These are phyloP conservation scores for Solidago caesia DNA, from an alignment of 129 eudicot genomes.

Conservation along the genomic window DNA sequence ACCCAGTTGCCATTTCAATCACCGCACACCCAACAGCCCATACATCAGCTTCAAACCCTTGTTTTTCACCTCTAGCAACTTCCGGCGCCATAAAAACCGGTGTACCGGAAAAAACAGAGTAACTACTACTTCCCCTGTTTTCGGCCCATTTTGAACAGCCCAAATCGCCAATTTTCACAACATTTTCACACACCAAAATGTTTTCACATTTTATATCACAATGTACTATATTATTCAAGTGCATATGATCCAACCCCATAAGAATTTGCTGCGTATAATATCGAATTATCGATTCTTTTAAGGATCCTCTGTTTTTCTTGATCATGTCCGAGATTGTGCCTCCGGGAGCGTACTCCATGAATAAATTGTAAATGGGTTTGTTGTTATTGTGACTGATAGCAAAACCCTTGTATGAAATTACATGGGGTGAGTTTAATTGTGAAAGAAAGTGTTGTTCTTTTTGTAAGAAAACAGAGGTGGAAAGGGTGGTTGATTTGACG, in stretches of 20 bases:
- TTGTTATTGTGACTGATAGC: slow-evolving; percentile 27
- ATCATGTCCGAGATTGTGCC: slow-evolving; percentile 62
- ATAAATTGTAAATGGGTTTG: slow-evolving; percentile 47
- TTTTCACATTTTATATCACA: slow-evolving; percentile 76
- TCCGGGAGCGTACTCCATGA: slow-evolving; percentile 54
- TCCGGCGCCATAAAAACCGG: slow-evolving; percentile 42
- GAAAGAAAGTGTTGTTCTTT: slow-evolving; percentile 59
- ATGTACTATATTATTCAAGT: slow-evolving; percentile 57
- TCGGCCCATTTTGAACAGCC: slow-evolving; percentile 30
- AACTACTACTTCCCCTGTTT: slow-evolving; percentile 16
- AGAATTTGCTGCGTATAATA: slow-evolving; percentile 50
- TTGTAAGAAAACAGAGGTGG: slow-evolving; percentile 42
- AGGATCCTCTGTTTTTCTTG: slow-evolving; percentile 45
- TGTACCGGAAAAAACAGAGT: slow-evolving; percentile 31
- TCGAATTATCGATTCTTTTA: slow-evolving; percentile 48
- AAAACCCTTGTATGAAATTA: slow-evolving; percentile 57
- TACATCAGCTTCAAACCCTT: slow-evolving; percentile 31
- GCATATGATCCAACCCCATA: slow-evolving; percentile 55
- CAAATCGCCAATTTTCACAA: slow-evolving; percentile 62
- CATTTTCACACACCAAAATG: slow-evolving; percentile 44
- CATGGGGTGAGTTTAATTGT: slow-evolving; percentile 46
- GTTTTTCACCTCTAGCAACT: slow-evolving; percentile 37
- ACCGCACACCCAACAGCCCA: slow-evolving; percentile 38
- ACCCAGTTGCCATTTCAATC: slow-evolving; percentile 35
- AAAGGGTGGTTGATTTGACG: slow-evolving; percentile 62